Base-by-base conservation (phyloP, 2,329 filamentous ascomycete species). In the Ophiostoma sp. region DNA sequence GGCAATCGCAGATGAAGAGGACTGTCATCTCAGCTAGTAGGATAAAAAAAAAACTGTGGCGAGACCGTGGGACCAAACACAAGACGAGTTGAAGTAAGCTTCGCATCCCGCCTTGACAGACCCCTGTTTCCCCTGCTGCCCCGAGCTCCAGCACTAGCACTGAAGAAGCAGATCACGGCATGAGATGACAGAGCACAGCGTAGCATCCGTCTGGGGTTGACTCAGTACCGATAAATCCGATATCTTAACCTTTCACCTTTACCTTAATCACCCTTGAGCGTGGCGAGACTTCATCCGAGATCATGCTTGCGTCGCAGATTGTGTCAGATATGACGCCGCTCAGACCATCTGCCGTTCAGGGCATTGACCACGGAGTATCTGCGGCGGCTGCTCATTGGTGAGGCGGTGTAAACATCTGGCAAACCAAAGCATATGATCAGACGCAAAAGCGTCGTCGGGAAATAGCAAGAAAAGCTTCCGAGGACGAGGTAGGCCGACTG, bases 301-400 rank as follows among this genome's bases (percentile, higher is more conserved):
- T 55, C 47, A 18, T 69, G 69, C 66, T 9, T 27, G 49, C 14
- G 49, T 55, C 18, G 49, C 49, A 55, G 49, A 55, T 55, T 55
- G 73, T 74, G 71, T 70, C 73, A 74, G 72, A 67, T 66, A 45
- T 67, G 49, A 36, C 49, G 49, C 18, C 49, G 49, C 49, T 55
- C 49, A 55, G 49, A 55, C 49, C n/a, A 55, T 27, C 49, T 55
- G 49, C 49, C 49, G 49, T 66, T 69, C 67, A 72, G 66, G 71
- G 72, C 73, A 73, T 74, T 72, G 71, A 72, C 70, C 60, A 44
- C 41, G 60, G 47, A 62, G 47, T 52, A 66, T 52, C 64, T 38
- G 47, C 12, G 55, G 65, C 8, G 27, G 27, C 27, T 27, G 27
- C 27, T 27, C 27, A 45, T 11, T 2, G 42, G 49, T 27, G 49